These are phyloP conservation scores for Solanum aculeatissimum DNA, from an alignment of 305 asterid species.

Conservation along the genomic window DNA sequence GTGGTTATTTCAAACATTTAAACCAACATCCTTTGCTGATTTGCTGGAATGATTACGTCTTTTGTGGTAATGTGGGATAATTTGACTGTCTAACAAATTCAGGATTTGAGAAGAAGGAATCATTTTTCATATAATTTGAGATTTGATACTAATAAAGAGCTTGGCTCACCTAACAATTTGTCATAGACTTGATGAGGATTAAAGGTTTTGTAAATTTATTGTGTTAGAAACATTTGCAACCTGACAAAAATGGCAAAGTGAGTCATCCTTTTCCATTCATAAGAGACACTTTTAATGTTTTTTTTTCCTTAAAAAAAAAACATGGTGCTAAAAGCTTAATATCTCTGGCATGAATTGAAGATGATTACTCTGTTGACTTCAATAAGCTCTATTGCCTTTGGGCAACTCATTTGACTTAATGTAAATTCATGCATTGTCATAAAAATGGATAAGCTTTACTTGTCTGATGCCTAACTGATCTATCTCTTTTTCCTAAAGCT, in stretches of 20 bases:
- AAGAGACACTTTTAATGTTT: not conserved
- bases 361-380: not conserved
- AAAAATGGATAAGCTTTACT: not conserved
- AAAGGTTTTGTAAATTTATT: not conserved
- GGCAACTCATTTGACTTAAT: not conserved
- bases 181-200: not conserved
- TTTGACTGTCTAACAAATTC: not conserved
- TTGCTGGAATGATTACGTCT: not conserved
- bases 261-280: not conserved
- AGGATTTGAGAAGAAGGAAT: not conserved
- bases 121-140: not conserved
- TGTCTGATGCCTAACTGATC: not conserved
- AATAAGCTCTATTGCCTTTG: slow-evolving; percentile 1
- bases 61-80: not conserved
- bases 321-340: not conserved
- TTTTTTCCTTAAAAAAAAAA: not conserved
- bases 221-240: not conserved
- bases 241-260: not conserved
- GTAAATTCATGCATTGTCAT: not conserved
- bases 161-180: not conserved
- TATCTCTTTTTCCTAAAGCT: not conserved
- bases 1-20: not conserved
- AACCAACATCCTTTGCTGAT: not conserved
- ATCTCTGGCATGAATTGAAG: not conserved
- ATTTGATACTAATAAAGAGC: not conserved